Conservation (phyloP, 495 filamentous ascomycete species). For the Podospora pseudocomata region DNA sequence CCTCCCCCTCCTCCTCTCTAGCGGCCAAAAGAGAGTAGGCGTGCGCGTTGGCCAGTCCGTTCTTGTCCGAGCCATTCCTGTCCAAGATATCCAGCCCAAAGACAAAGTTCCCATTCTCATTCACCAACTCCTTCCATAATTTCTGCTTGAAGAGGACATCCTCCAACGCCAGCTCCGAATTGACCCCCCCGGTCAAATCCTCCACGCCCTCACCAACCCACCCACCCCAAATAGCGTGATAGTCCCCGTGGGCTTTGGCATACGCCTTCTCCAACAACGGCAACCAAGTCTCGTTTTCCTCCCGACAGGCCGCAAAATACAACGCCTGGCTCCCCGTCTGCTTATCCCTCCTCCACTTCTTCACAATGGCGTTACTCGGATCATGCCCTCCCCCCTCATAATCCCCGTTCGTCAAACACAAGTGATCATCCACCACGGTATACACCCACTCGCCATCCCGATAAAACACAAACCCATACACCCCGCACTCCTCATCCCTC, state of each 20-base stretch:
- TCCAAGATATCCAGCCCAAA: slow-evolving; percentile 72
- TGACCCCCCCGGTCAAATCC: slow-evolving; percentile 89
- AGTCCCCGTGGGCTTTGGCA: slow-evolving; percentile 91
- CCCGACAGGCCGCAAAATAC: slow-evolving; percentile 81
- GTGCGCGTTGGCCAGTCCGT: slow-evolving; percentile 74
- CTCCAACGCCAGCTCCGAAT: slow-evolving; percentile 69
- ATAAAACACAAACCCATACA: slow-evolving; percentile 93
- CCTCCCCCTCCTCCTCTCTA: slow-evolving; percentile 65
- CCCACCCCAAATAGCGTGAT: slow-evolving; percentile 76
- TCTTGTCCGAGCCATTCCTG: slow-evolving; percentile 36
- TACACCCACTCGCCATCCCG: slow-evolving; percentile 91
- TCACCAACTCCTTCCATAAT: slow-evolving; percentile 83
- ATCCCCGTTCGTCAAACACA: slow-evolving; percentile 77
- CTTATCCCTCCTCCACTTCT: slow-evolving; percentile 67
- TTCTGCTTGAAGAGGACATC: slow-evolving; percentile 83
- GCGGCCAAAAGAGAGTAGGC: slow-evolving; percentile 88
- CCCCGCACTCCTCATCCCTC: slow-evolving; percentile 72
- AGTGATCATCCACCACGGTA: slow-evolving; percentile 74
- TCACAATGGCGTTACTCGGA: slow-evolving; percentile 35
- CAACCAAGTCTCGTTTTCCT: slow-evolving; percentile 90
- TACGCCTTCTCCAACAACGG: slow-evolving; percentile 94
- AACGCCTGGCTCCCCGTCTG: slow-evolving; percentile 74
- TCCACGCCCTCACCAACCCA: slow-evolving; percentile 87
- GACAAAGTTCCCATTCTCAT: slow-evolving; percentile 81
- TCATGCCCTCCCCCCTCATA: slow-evolving; percentile 54